Evolutionary conservation across 352 stramenopile species (phyloP), one percentile per base, ranked within the genome.

Genomic region (Globisporangium parvum): DNA sequence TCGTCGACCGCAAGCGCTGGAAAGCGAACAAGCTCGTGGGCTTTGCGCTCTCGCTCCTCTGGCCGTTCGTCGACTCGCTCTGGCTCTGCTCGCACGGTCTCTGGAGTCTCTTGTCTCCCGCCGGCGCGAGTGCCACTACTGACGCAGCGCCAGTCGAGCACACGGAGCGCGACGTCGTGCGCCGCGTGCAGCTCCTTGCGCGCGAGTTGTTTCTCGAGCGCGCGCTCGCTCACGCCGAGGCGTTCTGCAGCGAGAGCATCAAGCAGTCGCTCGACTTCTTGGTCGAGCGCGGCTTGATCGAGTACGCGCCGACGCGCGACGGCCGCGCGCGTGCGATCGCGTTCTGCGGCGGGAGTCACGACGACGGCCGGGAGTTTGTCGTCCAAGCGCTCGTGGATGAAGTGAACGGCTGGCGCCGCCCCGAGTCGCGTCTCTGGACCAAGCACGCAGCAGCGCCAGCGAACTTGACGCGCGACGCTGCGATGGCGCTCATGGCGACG

Each of bases 11-110:
- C 51, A 67, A 58, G 59, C 58, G 50, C n/a, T 87, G 65, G 67
- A 66, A 59, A 24, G 47, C 42, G 3, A 74, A 60, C 4, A 77
- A 75, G 45, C 63, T 80, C 24, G 63, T 75, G 24, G 65, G 71
- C 54, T 90, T 95, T 39, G 67, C 80, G 35, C 52, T 88, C 35
- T 85, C 77, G 49, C 60, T 95, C 23, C 67, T 84, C 33, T 88
- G 79, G 75, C 82, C 85, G 41, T 87, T 95, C 20, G 70, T 90
- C 44, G 80, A 93, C 65, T 83, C 81, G 49, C 58, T 93, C 33
- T 87, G 75, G 71, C 66, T 91, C 23, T 83, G 66, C 15, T 66
- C 65, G 3, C 71, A 85, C 17, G 72, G 75, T 0, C 65, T 80
- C 14, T 82, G 67, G 69, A 73, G 60, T 31, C 52, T 87, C 18